These are phyloP conservation scores for Tripidium arundinaceum DNA, from an alignment of 202 grass and related monocot species.

Conservation along the genomic window DNA sequence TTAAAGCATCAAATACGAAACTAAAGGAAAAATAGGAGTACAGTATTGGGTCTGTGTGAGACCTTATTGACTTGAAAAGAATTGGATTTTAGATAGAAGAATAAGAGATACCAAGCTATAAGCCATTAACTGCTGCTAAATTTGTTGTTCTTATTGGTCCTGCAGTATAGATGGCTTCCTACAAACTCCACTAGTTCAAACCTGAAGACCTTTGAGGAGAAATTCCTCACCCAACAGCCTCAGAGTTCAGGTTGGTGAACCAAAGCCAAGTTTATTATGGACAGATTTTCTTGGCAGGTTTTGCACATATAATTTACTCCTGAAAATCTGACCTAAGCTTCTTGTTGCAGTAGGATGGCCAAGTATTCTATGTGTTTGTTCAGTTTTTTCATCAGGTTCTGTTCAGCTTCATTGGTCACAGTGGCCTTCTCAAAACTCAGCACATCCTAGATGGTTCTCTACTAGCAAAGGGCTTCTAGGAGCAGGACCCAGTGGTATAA, in stretches of 20 bases:
- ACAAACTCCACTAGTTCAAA: slow-evolving; percentile 58
- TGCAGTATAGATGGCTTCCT: slow-evolving; percentile 97
- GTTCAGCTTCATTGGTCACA: slow-evolving; percentile 97
- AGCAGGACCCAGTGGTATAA: slow-evolving; percentile 94
- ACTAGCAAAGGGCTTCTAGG: slow-evolving; percentile 97
- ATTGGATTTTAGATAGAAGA: not conserved
- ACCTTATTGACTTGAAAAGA: not conserved
- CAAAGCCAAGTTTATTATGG: not conserved
- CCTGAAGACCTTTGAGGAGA: slow-evolving; percentile 78
- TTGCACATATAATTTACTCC: slow-evolving; percentile 15
- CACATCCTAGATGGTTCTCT: slow-evolving; percentile 83
- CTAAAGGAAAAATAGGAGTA: not conserved
- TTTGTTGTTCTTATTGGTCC: slow-evolving; percentile 25
- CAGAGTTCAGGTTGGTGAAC: slow-evolving; percentile 73
- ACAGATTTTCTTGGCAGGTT: not conserved
- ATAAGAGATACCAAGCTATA: not conserved
- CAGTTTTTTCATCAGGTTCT: slow-evolving; percentile 97
- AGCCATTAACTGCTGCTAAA: slow-evolving; percentile 19
- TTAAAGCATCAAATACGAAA: not conserved
- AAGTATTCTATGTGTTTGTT: slow-evolving; percentile 81
- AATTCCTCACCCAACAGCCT: slow-evolving; percentile 74
- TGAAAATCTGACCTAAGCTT: slow-evolving; percentile 32
- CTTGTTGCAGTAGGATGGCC: slow-evolving; percentile 87
- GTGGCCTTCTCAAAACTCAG: slow-evolving; percentile 72
- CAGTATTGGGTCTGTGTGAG: not conserved